Base-by-base conservation (phyloP, 805 yeast genomes). In the Trichomonascus vanleenenianus region DNA sequence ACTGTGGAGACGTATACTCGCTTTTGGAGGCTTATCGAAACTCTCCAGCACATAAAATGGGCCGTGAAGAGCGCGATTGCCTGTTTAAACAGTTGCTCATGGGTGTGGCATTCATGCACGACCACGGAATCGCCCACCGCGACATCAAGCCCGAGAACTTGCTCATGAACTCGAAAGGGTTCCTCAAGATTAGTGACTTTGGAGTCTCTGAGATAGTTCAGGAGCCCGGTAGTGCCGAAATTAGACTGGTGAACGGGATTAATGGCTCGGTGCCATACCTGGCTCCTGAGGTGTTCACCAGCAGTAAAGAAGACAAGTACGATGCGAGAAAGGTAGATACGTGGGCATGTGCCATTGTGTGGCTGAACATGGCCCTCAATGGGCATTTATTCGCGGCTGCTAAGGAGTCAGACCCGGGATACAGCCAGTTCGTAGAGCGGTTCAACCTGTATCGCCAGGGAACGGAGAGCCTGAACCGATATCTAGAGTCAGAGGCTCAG, bases 281-380 rank as follows among this genome's bases (percentile, higher is more conserved):
- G 57, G 94, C 96, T 0, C 96, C 96, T 0, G 96, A 87, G 64
- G 93, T 61, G 51, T 58, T 43, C 70, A 74, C 2, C 65, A 60
- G 49, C 67, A 78, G 56, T n/a, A 42, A 40, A 2, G 45, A 43
- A 9, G 14, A 27, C 10, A n/a, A 22, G 10, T 87, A 85, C 63
- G 96, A 87, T 64, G 84, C 94, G 2, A 66, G 95, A 46, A 74
- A 83, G 31, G 83, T 84, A 5, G 96, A 87, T 65, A 78, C 86
- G 32, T 87, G 96, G 96, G 80, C 95, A 0, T 85, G 95, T 68
- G 96, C 95, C 42, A 91, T 87, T 9, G 86, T 87, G 31, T 87
- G 84, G 60, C 82, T 87, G 86, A 94, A 95, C 5, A 83, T 87
- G 91, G 71, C 57, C 12, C 56, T 51, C 38, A 60, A 61, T 14